A percentile compares a stretch with the other conserved stretches of the same genome.
These are phyloP conservation scores for Exserohilum rostratum DNA, from an alignment of 2,329 filamentous ascomycete species.

Conservation along the genomic window DNA sequence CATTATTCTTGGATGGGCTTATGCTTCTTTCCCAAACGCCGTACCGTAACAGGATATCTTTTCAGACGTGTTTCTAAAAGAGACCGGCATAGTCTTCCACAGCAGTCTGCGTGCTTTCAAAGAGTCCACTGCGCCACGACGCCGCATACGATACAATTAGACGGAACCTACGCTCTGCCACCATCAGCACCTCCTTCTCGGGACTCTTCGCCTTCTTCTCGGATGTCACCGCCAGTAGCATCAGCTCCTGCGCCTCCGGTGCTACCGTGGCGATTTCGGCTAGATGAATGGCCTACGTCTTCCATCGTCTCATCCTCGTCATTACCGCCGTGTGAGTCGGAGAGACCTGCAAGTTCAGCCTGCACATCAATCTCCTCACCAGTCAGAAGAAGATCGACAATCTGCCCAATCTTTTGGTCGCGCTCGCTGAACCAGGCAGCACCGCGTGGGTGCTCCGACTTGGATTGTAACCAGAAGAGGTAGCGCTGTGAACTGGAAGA, in stretches of 20 bases:
- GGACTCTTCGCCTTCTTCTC: conserved; percentile 85
- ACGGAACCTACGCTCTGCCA: conserved; percentile 95
- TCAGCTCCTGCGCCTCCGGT: conserved; percentile 83
- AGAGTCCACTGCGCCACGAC: conserved; percentile 46
- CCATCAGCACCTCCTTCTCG: conserved; percentile 95
- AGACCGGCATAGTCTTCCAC: conserved; percentile 27
- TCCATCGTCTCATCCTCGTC: conserved; percentile 72
- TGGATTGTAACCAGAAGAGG: conserved; percentile 96
- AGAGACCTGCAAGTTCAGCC: conserved; percentile 67
- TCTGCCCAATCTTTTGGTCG: conserved; percentile 84
- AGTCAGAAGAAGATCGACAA: conserved; percentile 83
- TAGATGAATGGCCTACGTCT: conserved; percentile 54
- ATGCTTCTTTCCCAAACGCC: conserved; percentile 40
- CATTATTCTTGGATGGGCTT: conserved; percentile 23
- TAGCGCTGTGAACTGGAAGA: conserved; percentile 87
- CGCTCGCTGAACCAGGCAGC: conserved; percentile 81
- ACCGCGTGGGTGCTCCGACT: conserved; percentile 73
- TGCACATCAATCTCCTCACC: conserved; percentile 86
- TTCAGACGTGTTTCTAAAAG: conserved; percentile 16
- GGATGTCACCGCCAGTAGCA: conserved; percentile 88
- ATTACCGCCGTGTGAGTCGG: conserved; percentile 59
- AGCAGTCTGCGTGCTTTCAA: conserved; percentile 26
- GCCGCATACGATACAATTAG: conserved; percentile 36
- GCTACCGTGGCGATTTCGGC: conserved; percentile 43
- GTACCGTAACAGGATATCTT: conserved; percentile 29